phyloP scores from a whole-genome alignment of 495 filamentous ascomycete genomes.

The Talaromyces wortmannii region DNA sequence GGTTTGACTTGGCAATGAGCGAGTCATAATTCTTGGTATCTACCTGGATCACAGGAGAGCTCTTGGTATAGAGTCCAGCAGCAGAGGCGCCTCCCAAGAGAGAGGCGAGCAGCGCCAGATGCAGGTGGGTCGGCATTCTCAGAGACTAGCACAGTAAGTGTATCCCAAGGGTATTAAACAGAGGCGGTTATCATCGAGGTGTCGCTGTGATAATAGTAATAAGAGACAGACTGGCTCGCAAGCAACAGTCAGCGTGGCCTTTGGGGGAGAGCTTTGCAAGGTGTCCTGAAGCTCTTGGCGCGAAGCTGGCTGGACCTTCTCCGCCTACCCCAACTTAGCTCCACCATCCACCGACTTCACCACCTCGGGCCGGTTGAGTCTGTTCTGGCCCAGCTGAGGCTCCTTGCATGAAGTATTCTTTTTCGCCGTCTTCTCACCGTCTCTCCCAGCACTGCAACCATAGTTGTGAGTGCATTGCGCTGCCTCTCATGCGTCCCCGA shows the following conservation, averaged over 20 bases:
- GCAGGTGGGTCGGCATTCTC: slow-evolving; percentile 12
- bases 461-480: background rate
- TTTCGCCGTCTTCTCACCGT: background rate
- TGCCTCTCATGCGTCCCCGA: background rate
- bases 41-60: slow-evolving; percentile 80
- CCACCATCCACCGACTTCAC: background rate
- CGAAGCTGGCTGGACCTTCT: slow-evolving; percentile 6
- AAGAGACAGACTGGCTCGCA: background rate
- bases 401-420: background rate
- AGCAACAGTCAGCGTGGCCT: background rate
- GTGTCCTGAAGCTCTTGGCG: slow-evolving; percentile 46
- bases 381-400: background rate
- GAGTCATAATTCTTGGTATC: slow-evolving; percentile 77
- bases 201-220: background rate
- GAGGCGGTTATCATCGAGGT: background rate
- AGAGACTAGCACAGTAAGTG: background rate
- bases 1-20: slow-evolving; percentile 80
- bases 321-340: background rate
- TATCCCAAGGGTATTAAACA: no score
- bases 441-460: background rate
- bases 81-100: slow-evolving; percentile 57
- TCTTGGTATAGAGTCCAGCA: slow-evolving; percentile 74
- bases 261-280: slow-evolving; percentile 16
- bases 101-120: slow-evolving; percentile 36
- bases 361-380: background rate